Evolutionary conservation across 495 filamentous ascomycete genomes (phyloP), one percentile per base, ranked within the genome.

Genomic region (Tuber aestivum): DNA sequence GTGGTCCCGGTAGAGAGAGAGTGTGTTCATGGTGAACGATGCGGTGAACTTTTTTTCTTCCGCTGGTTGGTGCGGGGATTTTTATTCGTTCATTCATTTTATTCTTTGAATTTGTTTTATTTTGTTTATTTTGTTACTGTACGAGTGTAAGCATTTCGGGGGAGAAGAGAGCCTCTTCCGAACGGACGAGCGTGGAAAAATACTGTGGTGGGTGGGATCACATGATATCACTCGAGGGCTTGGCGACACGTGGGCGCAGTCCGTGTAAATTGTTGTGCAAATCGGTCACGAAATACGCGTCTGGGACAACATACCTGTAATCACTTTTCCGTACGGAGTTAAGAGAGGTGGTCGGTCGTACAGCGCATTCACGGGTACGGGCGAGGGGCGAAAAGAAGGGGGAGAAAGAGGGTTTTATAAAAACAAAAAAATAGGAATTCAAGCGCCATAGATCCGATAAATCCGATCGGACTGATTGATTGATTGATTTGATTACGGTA

Each of bases 201-300:
- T 56, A n/a, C 23, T 8, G 8, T 56, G 23, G 21, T n/a, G 10
- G 35, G 14, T 1, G 10, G 27, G 27, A 65, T 65, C 56, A 65
- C 32, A 65, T 35, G 12, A 65, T 65, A 65, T 65, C 56, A 65
- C 56, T 65, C 56, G 56, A 65, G 56, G 56, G 56, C 56, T 65
- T 65, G 56, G 56, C 27, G 56, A 65, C 56, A 65, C 56, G 56
- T 65, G 56, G 56, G 56, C 27, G 56, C 2, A 0, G 27, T 35
- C 56, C 32, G 56, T 65, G 12, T 65, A 16, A 50, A 50, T 50
- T 65, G 56, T 32, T 65, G 27, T 65, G 56, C 32, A 35, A 32
- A 65, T 65, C 32, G 56, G 27, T 65, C 32, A 65, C 56, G 56
- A 65, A 65, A 65, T 65, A 27, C 56, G 56, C 27, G 56, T 65